Evolutionary conservation across 2,329 filamentous ascomycete genomes (phyloP), one percentile per base, ranked within the genome.

Genomic region (Colletotrichum melonis): DNA sequence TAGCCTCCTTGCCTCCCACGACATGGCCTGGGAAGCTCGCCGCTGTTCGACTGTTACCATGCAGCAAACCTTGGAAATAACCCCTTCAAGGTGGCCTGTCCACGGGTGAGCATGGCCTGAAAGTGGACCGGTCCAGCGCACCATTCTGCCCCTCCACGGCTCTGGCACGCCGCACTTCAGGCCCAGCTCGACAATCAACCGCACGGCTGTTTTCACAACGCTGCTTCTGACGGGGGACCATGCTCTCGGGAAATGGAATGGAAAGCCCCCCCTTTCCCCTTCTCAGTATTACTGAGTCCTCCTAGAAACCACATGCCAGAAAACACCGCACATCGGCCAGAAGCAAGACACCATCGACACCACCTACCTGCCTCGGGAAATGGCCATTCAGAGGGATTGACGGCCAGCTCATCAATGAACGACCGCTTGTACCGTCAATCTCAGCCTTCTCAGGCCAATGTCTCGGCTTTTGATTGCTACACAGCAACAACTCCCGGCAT

Each of bases 241-340:
- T 52, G 57, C 22, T 64, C 35, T 57, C 22, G 63, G 57, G 22
- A 65, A 65, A 59, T 46, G 67, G 52, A 69, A 52, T n/a, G 30
- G 19, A 46, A 28, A 14, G 7, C 6, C 42, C 42, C 42, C 42
- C 19, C 26, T 26, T 8, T 49, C 5, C 38, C 16, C 38, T 49
- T 6, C 14, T 19, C 5, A 42, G 38, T 42, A 3, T 42, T 42
- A 42, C 12, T 19, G 63, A 57, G 32, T 46, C 35, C 28, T 24
- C 52, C 24, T 19, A 63, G 32, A 73, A 73, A 75, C 76, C 76
- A 76, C 74, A 78, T 77, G 77, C 76, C 76, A 77, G 73, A 75
- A 76, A 77, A 76, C 67, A 76, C 62, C 76, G 70, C 76, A 76
- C 58, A 49, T 58, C 55, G 62, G 30, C 54, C 59, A 69, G 52